These are phyloP conservation scores for Pueraria montana DNA, from an alignment of 306 rosid genomes.

Conservation along the genomic window DNA sequence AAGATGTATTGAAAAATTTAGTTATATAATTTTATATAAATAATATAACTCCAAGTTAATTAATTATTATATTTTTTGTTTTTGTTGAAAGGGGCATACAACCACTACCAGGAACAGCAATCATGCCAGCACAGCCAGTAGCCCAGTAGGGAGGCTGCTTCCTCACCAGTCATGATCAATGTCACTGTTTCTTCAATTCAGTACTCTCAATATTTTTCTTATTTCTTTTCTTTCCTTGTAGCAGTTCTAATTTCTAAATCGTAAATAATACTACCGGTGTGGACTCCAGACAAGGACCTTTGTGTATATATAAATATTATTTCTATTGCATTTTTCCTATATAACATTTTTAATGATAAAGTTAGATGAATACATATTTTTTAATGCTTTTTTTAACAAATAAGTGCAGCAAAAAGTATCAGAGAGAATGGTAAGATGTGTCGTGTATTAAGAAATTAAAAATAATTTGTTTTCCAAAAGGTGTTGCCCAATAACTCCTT, in stretches of 20 bases:
- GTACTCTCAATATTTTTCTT: neutral
- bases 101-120: neutral
- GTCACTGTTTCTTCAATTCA: slow-evolving; percentile 7
- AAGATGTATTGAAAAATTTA: neutral
- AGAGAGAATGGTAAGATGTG: neutral
- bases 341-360: neutral
- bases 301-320: neutral
- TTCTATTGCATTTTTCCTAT: neutral
- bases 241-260: neutral
- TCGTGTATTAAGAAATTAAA: no score
- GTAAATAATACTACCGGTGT: neutral
- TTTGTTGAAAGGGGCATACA: neutral
- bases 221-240: neutral
- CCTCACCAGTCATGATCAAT: neutral
- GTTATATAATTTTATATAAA: neutral
- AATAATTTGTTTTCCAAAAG: no score
- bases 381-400: neutral
- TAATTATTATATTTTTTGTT: neutral
- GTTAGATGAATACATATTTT: neutral
- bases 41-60: neutral
- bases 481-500: no score
- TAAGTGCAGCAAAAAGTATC: neutral
- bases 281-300: neutral
- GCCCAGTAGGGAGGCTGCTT: neutral
- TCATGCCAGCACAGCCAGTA: neutral